These are phyloP conservation scores for Cutaneotrichosporon dermatis DNA, from an alignment of 1,284 basidiomycete species.

Conservation along the genomic window DNA sequence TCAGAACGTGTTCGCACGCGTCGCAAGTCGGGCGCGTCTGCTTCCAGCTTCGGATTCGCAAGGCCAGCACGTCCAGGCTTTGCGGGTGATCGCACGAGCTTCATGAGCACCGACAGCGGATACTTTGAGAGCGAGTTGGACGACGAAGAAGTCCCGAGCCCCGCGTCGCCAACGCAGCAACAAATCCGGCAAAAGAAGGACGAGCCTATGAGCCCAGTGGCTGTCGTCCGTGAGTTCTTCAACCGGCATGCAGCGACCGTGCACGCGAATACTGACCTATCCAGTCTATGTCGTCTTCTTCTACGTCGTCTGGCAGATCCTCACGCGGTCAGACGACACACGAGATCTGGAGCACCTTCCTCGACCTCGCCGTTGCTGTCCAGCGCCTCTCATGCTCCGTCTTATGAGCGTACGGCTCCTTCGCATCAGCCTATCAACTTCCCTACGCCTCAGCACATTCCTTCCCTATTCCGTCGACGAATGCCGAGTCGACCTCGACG, in stretches of 20 bases:
- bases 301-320: slow-evolving; percentile 44
- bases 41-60: background rate
- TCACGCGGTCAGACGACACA: slow-evolving; percentile 42
- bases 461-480: background rate
- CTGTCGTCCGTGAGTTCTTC: slow-evolving; percentile 44
- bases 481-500: slow-evolving; percentile 12
- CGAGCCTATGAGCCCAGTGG: slow-evolving; percentile 42
- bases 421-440: slow-evolving; percentile 24
- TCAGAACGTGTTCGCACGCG: background rate
- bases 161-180: too few relatives aligned
- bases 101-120: slow-evolving; percentile 6
- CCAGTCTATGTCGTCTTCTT: slow-evolving; percentile 43
- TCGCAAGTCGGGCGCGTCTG: background rate
- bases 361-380: slow-evolving; percentile 19
- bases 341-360: slow-evolving; percentile 37
- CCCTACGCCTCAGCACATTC: slow-evolving; percentile 29
- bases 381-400: background rate
- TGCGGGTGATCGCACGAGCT: slow-evolving; percentile 2
- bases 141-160: background rate
- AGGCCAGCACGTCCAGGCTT: background rate
- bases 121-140: background rate
- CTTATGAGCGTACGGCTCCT: background rate
- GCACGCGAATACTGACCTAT: background rate
- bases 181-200: slow-evolving; percentile 13
- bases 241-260: too few relatives aligned